Evolutionary conservation across 139 green algal genomes (phyloP).

Genomic region (Chloropicon primus): DNA sequence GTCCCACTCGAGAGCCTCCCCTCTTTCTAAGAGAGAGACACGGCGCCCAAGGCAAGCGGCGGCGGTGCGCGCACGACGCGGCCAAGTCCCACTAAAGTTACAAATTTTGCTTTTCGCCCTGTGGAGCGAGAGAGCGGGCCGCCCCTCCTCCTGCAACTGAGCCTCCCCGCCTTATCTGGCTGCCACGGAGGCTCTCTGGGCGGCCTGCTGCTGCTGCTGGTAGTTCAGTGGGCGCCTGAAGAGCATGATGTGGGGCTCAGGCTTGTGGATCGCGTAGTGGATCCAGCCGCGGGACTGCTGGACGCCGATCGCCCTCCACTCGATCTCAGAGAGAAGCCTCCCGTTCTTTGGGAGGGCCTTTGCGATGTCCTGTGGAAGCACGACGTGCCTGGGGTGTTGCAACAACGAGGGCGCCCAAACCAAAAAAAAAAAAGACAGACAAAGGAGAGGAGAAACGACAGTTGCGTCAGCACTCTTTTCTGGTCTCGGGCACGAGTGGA

Average conservation of each 20-base stretch:
- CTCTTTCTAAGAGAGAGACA: too few relatives aligned
- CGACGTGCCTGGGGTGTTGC: conserved; percentile 82
- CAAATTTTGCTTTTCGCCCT: background rate
- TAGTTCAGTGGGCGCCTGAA: conserved; percentile 65
- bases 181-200: background rate
- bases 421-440: too few relatives aligned
- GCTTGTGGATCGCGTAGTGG: conserved; percentile 87
- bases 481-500: background rate
- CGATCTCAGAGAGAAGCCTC: conserved; percentile 83
- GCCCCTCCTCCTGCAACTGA: background rate
- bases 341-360: conserved; percentile 71
- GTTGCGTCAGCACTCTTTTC: background rate
- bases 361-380: conserved; percentile 80
- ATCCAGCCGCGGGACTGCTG: conserved; percentile 95
- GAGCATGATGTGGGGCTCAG: conserved; percentile 95
- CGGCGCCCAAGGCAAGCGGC: too few relatives aligned
- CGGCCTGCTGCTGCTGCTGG: conserved; percentile 5
- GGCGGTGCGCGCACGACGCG: too few relatives aligned
- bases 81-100: background rate
- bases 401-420: too few relatives aligned
- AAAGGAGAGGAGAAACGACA: background rate
- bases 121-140: background rate
- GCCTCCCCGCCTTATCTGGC: background rate
- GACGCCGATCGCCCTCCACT: conserved; percentile 89
- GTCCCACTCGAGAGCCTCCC: too few relatives aligned